A percentile compares a stretch with the other conserved stretches of the same genome.
Conservation (phyloP, 768 basidiomycete species). For the Calocybe indica region DNA sequence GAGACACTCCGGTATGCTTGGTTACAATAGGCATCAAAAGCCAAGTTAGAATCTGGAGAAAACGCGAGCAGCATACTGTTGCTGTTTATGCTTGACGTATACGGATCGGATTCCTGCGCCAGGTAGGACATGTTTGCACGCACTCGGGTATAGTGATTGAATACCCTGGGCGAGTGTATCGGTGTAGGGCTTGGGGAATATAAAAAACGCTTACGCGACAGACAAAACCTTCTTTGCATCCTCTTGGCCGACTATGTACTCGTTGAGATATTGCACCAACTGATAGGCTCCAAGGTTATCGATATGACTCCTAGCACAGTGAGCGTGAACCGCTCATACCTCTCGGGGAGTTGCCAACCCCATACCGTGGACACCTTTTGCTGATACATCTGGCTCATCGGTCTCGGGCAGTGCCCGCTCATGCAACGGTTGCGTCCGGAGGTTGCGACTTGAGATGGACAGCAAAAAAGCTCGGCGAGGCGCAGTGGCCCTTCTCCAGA, state of each 20-base stretch:
- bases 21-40: no score
- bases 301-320: background rate
- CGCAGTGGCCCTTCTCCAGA: constrained; percentile 7
- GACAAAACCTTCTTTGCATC: constrained; percentile 90
- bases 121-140: constrained; percentile 56
- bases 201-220: constrained; percentile 67
- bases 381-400: no score
- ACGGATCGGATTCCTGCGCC: constrained; percentile 22
- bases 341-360: constrained; percentile 55
- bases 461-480: constrained; percentile 18
- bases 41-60: no score
- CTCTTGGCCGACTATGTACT: constrained; percentile 89
- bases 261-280: constrained; percentile 82
- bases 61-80: no score
- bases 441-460: constrained; percentile 23
- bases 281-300: constrained; percentile 23
- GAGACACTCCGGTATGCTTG: constrained; percentile 28
- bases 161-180: constrained; percentile 51
- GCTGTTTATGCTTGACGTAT: constrained; percentile 6
- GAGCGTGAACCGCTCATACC: constrained; percentile 17
- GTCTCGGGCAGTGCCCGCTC: constrained; percentile 15
- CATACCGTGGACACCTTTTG: constrained; percentile 24
- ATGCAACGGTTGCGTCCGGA: constrained; percentile 56
- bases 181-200: constrained; percentile 2
- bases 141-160: constrained; percentile 92